Evolutionary conservation across 805 yeast genomes (phyloP), one percentile per base, ranked within the genome.

Genomic region (Candida sithepensis): DNA sequence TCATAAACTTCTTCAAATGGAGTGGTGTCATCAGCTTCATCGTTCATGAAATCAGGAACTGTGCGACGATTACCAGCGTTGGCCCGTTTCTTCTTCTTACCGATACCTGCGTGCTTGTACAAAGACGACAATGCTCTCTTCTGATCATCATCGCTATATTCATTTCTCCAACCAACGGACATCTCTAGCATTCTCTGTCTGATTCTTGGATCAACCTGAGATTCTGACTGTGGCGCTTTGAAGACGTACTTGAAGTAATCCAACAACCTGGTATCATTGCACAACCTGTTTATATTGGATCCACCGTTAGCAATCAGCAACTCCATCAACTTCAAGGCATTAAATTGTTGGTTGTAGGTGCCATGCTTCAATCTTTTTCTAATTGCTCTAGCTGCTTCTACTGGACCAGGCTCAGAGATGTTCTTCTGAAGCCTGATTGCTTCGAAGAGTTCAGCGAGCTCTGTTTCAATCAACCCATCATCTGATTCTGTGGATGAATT

Each of bases 351-450:
- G 18, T 70, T 66, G 4, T 67, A 61, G 2, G 73, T 60, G n/a
- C 97, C 98, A 61, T 92, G 86, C 68, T 95, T 94, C 61, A 94
- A 69, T 59, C 83, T 82, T 72, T 94, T 94, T 43, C 99, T 77
- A 20, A 94, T 69, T 1, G 96, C 95, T 39, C 98, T 74, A 0
- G 97, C 97, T 2, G 95, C 92, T 64, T 94, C 99, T 30, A 73
- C 65, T 43, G 83, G 71, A 6, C 83, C 75, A 1, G 65, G 61
- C 43, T 63, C 66, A 16, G 43, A 18, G 13, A 38, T 39, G 38
- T 56, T 56, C 14, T 46, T 52, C 45, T 72, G 71, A 23, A 71
- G 54, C 42, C 63, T 65, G 45, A 79, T 75, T 22, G 82, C 73
- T 41, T 83, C 82, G 32, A 85, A 55, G 41, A 86, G 70, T 51